These are phyloP conservation scores for Starmerella apicola DNA, from an alignment of 805 yeast genomes.

Conservation along the genomic window DNA sequence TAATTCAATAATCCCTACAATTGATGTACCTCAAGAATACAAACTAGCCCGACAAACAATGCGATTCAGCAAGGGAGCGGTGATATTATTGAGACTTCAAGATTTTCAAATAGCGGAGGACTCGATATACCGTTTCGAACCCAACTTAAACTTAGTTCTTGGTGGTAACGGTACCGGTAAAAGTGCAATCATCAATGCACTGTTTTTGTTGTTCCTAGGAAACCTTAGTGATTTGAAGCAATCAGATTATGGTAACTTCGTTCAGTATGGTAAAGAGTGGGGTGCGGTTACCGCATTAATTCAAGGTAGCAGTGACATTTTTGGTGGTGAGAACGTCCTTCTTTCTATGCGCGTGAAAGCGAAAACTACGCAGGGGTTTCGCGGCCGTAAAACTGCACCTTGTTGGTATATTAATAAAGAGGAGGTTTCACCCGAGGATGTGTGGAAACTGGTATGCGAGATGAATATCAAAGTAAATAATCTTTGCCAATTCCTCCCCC, in stretches of 20 bases:
- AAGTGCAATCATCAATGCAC: constrained; percentile 82
- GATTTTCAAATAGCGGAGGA: constrained; percentile 21
- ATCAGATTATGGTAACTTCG: constrained; percentile 21
- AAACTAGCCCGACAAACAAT: neutral
- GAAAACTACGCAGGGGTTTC: neutral
- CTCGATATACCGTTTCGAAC: constrained; percentile 42
- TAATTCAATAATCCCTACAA: too few species aligned
- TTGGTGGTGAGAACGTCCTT: neutral
- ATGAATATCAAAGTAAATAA: constrained; percentile 80
- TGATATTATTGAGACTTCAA: constrained; percentile 13
- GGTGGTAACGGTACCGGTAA: constrained; percentile 98
- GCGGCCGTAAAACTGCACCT: neutral
- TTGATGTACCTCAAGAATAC: neutral
- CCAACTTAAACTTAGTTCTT: constrained; percentile 76
- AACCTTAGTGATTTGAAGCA: constrained; percentile 33
- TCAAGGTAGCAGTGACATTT: constrained; percentile 2
- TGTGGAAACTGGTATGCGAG: constrained; percentile 55
- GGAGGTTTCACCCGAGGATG: constrained; percentile 24
- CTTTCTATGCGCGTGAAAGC: constrained; percentile 4
- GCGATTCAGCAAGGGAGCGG: constrained; percentile 14
- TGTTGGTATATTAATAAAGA: constrained; percentile 18
- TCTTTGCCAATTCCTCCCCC: constrained; percentile 88
- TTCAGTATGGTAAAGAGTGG: constrained; percentile 9
- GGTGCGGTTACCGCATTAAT: constrained; percentile 14
- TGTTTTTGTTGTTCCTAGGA: constrained; percentile 81